A percentile compares a stretch with the other conserved stretches of the same genome.
Evolutionary conservation across 1,284 basidiomycete genomes (phyloP).

Genomic region (Ustilago sp.): DNA sequence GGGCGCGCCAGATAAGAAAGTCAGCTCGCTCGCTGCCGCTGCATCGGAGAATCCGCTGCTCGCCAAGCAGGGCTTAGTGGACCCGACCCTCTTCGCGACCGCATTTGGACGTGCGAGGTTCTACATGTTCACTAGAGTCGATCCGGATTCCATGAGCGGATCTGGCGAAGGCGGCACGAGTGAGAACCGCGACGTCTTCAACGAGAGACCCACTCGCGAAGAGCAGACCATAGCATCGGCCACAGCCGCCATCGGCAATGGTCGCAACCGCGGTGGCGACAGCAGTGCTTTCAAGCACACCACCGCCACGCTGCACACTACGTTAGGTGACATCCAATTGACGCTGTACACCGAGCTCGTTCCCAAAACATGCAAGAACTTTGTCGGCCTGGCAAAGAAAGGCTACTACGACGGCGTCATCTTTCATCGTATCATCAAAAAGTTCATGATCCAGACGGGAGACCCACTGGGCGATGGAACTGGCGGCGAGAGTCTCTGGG

Average conservation of each 20-base stretch:
- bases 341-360: constrained; percentile 90
- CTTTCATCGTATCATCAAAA: constrained; percentile 97
- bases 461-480: constrained; percentile 97
- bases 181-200: constrained; percentile 90
- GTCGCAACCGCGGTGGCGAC: constrained; percentile 12
- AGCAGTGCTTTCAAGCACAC: constrained; percentile 18
- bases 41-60: constrained; percentile 95
- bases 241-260: constrained; percentile 70
- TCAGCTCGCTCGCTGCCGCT: constrained; percentile 85
- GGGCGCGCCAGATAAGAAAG: constrained; percentile 86
- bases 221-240: constrained; percentile 90
- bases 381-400: constrained; percentile 89
- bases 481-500: constrained; percentile 94
- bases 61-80: constrained; percentile 76
- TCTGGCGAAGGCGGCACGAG: constrained; percentile 71
- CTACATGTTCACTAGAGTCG: constrained; percentile 93
- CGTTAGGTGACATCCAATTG: constrained; percentile 87
- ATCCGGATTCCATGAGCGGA: constrained; percentile 72
- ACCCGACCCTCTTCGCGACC: constrained; percentile 92
- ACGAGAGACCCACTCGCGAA: constrained; percentile 95
- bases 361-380: constrained; percentile 96
- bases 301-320: constrained; percentile 89
- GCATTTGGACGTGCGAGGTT: constrained; percentile 94
- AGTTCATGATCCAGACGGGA: constrained; percentile 99
- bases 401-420: constrained; percentile 93